Evolutionary conservation across 2,329 filamentous ascomycete genomes (phyloP), one percentile per base, ranked within the genome.

Genomic region (Colletotrichum sp.): DNA sequence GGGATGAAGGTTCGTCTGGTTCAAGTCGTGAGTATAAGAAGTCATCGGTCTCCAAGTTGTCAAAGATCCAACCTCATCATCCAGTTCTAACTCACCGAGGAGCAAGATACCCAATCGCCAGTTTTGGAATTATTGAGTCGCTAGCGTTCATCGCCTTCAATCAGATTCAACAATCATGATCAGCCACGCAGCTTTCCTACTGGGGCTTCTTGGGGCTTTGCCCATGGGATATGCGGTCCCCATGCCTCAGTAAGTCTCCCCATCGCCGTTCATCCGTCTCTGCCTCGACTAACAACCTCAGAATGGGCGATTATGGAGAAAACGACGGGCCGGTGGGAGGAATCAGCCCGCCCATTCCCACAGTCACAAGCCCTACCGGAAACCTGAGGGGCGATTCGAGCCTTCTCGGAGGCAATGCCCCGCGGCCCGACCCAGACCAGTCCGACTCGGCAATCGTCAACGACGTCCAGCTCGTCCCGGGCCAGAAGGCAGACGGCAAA

Each of bases 401-500:
- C 48, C 81, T 89, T 6, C 81, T 87, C 52, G 87, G 87, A 34
- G 86, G 85, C 60, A 83, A 83, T 39, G 84, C 85, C 18, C 73
- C 82, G 3, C 81, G 82, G 4, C 84, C 86, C 7, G 79, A 85
- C 43, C 82, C 83, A 4, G 82, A 83, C 83, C 4, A 48, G 28
- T 69, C 55, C 57, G 83, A 85, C 36, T 86, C 83, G 4, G 87
- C 87, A 34, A 76, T 84, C 1, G 85, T 89, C 0, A 59, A 79
- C 3, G 74, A 86, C 43, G 83, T 85, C 1, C 77, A 87, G 48
- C 84, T 89, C 12, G 88, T 89, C 12, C 82, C 84, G 1, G 90
- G 88, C 0, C 91, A 93, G 79, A 86, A 86, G 2, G 87, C 87
- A 0, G 85, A 89, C 64, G 83, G 85, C 1, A 82, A 89, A 12